phyloP scores from a whole-genome alignment of 805 yeast genomes.

The Lipomyces orientalis region DNA sequence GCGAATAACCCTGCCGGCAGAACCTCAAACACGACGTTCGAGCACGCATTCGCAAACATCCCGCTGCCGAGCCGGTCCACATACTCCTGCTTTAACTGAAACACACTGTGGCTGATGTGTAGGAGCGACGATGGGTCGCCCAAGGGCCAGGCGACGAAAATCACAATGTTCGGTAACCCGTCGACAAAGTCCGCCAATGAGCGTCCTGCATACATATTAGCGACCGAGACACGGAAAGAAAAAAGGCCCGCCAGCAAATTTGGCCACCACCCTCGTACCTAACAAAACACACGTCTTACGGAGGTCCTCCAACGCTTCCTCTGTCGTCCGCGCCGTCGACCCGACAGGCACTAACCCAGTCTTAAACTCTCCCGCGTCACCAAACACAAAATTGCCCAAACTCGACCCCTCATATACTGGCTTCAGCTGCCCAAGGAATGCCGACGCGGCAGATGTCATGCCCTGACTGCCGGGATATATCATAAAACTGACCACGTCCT shows the following conservation, averaged over 20 bases:
- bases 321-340: constrained; percentile 9
- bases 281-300: constrained; percentile 15
- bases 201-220: constrained; percentile 16
- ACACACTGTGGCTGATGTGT: constrained; percentile 31
- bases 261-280: constrained; percentile 5
- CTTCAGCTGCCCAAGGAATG: constrained; percentile 41
- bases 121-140: constrained; percentile 33
- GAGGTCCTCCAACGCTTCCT: constrained; percentile 30
- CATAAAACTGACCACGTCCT: constrained; percentile 42
- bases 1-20: constrained; percentile 35
- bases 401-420: constrained; percentile 46
- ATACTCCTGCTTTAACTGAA: constrained; percentile 29
- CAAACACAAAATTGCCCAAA: constrained; percentile 42
- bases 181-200: constrained; percentile 15
- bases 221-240: background rate
- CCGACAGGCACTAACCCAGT: constrained; percentile 32
- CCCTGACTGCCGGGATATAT: constrained; percentile 43
- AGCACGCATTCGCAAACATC: constrained; percentile 8
- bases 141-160: constrained; percentile 29
- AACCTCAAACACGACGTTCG: constrained; percentile 31
- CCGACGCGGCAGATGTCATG: constrained; percentile 34
- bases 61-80: constrained; percentile 10
- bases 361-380: constrained; percentile 29
- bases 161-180: constrained; percentile 18
- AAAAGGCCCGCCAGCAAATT: no score